Evolutionary conservation across 805 yeast species (phyloP), one percentile per base, ranked within the genome.

Genomic region (Ogataea paraovalis): DNA sequence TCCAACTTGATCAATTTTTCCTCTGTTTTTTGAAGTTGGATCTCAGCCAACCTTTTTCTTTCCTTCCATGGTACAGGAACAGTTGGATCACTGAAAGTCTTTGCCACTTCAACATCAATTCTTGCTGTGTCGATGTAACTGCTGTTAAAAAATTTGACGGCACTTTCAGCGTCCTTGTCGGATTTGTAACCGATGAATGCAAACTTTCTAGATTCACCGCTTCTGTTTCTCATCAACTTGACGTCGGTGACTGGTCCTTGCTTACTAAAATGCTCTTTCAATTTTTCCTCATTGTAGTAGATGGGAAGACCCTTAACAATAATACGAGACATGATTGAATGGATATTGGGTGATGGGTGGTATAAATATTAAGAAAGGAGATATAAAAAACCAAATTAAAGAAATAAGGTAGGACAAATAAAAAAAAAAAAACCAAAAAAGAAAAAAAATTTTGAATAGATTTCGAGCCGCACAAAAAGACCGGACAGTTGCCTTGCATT

Each of bases 231-330:
- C 78, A 90, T 78, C 33, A 94, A 73, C 65, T 87, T 89, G 34
- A 88, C 91, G 75, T 94, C 99, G 0, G 97, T 87, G 25, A 91
- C 88, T 9, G 52, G 37, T 10, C 88, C 87, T 46, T 74, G 53
- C 42, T 58, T 52, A 23, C 68, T 64, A 61, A 92, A 92, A 61
- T 83, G 89, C 27, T 76, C 78, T 52, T 74, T 74, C 47, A 92
- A 68, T 53, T 83, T 80, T 2, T 79, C 89, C 63, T 92, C 97
- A 0, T 83, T 79, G 50, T 81, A 75, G 62, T 86, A 87, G 54
- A 73, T 71, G 8, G 98, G 98, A 44, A 92, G 74, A 39, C 95
- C 94, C 65, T 88, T 92, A 6, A 92, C 96, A 57, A 92, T 92
- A 45, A 92, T 77, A 68, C 98, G 86, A 19, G 98, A 91, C 83